Evolutionary conservation across 2,329 filamentous ascomycete genomes (phyloP).

Genomic region (Cladophialophora exuberans): DNA sequence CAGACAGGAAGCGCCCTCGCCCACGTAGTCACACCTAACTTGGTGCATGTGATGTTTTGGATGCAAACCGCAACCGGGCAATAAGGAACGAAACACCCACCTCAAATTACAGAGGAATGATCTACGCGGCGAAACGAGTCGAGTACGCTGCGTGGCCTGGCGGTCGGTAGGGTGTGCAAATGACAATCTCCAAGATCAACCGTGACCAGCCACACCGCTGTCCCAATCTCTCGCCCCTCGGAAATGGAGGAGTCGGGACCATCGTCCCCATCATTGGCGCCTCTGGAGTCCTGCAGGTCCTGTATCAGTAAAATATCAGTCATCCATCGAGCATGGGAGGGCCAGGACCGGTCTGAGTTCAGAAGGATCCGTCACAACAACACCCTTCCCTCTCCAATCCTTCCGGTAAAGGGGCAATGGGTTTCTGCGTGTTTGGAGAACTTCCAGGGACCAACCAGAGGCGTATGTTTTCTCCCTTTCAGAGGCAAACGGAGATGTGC

Average conservation of each 20-base stretch:
- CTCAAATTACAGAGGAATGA: not conserved
- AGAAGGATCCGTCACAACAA: conserved; percentile 3
- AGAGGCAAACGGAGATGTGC: conserved; percentile 10
- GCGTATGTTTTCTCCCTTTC: not conserved
- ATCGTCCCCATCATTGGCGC: conserved; percentile 7
- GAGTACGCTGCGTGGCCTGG: too few species aligned
- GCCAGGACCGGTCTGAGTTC: not conserved
- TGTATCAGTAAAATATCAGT: conserved; percentile 5
- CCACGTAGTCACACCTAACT: too few species aligned
- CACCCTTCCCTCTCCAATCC: not conserved
- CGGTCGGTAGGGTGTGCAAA: too few species aligned
- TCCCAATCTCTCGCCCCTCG: conserved; percentile 12
- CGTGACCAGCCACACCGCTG: not conserved
- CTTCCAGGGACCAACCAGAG: conserved; percentile 3
- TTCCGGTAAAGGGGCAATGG: not conserved
- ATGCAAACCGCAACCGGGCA: too few species aligned
- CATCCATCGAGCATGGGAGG: not conserved
- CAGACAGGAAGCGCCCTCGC: not conserved
- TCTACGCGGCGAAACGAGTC: not conserved
- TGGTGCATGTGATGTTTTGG: too few species aligned
- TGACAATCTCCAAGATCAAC: too few species aligned
- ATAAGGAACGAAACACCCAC: not conserved
- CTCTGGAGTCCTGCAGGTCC: conserved; percentile 15
- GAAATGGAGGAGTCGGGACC: conserved; percentile 8
- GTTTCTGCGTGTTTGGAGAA: conserved; percentile 8